These are phyloP conservation scores for Diaporthe sp. DNA, from an alignment of 2,329 filamentous ascomycete species.

Conservation along the genomic window DNA sequence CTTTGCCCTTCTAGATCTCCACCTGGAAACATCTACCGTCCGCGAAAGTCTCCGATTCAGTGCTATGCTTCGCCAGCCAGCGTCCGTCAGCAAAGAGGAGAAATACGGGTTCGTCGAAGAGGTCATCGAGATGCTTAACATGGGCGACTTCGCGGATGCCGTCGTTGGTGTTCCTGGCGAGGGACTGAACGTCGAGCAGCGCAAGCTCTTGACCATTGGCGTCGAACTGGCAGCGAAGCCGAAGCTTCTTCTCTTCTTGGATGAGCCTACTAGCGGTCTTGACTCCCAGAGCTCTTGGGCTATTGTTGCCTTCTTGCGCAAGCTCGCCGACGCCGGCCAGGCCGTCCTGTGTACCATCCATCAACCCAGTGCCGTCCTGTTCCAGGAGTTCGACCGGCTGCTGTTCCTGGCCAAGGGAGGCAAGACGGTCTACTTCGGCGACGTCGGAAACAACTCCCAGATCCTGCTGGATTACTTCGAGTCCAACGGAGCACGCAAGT, in stretches of 20 bases:
- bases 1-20: constrained; percentile 56
- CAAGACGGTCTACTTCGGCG: constrained; percentile 76
- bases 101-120: constrained; percentile 72
- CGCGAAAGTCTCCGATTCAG: constrained; percentile 65
- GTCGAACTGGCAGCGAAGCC: constrained; percentile 68
- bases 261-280: constrained; percentile 70
- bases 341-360: constrained; percentile 66
- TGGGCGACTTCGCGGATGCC: constrained; percentile 74
- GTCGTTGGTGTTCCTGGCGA: constrained; percentile 72
- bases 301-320: constrained; percentile 70
- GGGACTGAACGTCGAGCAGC: constrained; percentile 70
- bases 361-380: constrained; percentile 64
- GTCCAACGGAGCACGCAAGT: constrained; percentile 68
- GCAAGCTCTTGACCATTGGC: constrained; percentile 72
- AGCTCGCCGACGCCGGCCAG: constrained; percentile 66
- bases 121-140: constrained; percentile 73
- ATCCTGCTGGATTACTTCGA: constrained; percentile 73
- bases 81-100: constrained; percentile 62
- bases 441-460: constrained; percentile 69
- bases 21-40: constrained; percentile 65
- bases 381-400: constrained; percentile 68
- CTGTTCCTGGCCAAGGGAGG: constrained; percentile 74
- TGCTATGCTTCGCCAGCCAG: constrained; percentile 68
- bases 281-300: constrained; percentile 73
- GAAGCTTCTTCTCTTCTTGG: constrained; percentile 69